These are phyloP conservation scores for Dactylellina parvicollis DNA, from an alignment of 2,329 filamentous ascomycete genomes.

Conservation along the genomic window DNA sequence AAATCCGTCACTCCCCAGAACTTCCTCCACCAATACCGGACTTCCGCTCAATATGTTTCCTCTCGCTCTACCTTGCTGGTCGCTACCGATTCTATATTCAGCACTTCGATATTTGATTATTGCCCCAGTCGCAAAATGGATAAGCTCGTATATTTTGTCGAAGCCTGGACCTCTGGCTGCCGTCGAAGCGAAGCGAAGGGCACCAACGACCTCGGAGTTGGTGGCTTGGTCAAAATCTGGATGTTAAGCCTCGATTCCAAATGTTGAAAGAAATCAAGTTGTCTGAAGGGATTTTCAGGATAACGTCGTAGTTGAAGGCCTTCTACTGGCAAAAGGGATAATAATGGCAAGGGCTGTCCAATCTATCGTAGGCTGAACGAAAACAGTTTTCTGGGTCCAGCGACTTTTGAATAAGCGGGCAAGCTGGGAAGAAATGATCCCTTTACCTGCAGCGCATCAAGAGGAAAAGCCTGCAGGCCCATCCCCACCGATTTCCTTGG, in stretches of 20 bases:
- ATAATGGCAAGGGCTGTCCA: conserved; percentile 32
- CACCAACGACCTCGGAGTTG: conserved; percentile 3
- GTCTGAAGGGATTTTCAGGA: conserved; percentile 25
- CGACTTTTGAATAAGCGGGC: neutral
- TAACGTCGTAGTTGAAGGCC: conserved; percentile 28
- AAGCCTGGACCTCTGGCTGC: neutral
- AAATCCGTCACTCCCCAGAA: conserved; percentile 13
- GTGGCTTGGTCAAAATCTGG: neutral
- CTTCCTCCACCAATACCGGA: conserved; percentile 28
- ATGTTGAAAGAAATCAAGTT: neutral
- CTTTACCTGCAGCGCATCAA: conserved; percentile 26
- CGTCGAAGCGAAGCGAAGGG: conserved; percentile 22
- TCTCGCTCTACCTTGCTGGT: neutral
- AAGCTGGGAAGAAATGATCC: conserved; percentile 8
- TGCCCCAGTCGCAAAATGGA: conserved; percentile 28
- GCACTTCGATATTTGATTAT: conserved; percentile 19
- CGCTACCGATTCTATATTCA: neutral
- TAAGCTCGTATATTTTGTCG: conserved; percentile 27
- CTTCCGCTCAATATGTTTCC: neutral
- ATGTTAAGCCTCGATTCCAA: conserved; percentile 4
- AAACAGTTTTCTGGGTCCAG: conserved; percentile 17
- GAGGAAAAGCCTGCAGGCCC: conserved; percentile 5
- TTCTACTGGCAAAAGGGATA: conserved; percentile 26
- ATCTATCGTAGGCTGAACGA: conserved; percentile 50
- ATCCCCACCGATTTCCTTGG: conserved; percentile 31